phyloP scores from a whole-genome alignment of 306 rosid genomes.

The Crotalaria pallida region DNA sequence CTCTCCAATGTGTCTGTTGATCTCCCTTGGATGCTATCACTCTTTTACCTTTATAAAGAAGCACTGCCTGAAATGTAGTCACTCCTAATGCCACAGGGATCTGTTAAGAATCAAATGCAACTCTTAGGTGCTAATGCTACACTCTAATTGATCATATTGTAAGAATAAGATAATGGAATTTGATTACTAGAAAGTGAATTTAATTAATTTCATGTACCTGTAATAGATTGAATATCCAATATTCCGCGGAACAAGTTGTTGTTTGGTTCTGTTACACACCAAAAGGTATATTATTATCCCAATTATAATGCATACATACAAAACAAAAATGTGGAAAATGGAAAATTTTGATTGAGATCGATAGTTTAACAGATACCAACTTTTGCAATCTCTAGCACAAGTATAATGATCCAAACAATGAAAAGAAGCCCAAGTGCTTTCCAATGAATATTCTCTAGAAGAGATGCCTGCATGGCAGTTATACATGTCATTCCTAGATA shows the following conservation, averaged over 20 bases:
- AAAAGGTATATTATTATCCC: neutral
- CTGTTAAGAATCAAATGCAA: constrained; percentile 10
- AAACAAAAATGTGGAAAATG: neutral
- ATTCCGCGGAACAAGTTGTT: constrained; percentile 36
- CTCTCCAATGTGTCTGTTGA: constrained; percentile 40
- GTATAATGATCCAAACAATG: constrained; percentile 40
- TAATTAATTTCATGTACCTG: constrained; percentile 25
- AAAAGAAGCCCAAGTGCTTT: constrained; percentile 36
- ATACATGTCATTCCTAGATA: neutral
- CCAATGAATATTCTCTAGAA: constrained; percentile 36
- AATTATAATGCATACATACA: neutral
- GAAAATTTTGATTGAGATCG: neutral
- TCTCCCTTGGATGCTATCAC: constrained; percentile 58
- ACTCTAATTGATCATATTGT: neutral
- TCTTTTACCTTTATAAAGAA: constrained; percentile 43
- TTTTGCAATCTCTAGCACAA: constrained; percentile 1
- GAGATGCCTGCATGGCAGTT: constrained; percentile 33
- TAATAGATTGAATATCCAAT: constrained; percentile 41
- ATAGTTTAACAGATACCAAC: neutral
- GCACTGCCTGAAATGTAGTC: constrained; percentile 7
- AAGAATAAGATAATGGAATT: neutral
- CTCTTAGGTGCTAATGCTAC: neutral
- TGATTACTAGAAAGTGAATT: neutral
- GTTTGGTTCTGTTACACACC: constrained; percentile 34
- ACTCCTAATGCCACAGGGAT: constrained; percentile 16